A percentile compares a stretch with the other conserved stretches of the same genome.
Evolutionary conservation across 108 stramenopile species (phyloP).

Genomic region (Fragilariopsis cylindrus): DNA sequence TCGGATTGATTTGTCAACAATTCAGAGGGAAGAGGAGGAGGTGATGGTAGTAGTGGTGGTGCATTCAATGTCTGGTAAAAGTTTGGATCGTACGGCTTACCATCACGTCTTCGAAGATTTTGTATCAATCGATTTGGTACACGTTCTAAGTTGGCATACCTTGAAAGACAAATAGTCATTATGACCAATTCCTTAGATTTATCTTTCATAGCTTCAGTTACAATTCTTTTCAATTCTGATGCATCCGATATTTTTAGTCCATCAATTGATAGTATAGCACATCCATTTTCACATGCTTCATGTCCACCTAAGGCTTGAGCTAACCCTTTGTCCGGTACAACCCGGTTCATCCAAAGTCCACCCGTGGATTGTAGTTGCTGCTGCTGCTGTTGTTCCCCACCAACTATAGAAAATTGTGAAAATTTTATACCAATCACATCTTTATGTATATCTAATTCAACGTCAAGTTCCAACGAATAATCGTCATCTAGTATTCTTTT

Average conservation of each 20-base stretch:
- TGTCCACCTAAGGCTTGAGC: slow-evolving; percentile 14
- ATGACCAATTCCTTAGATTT: background rate
- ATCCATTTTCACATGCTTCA: background rate
- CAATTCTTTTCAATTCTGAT: background rate
- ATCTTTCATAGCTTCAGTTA: background rate
- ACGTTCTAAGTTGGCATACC: background rate
- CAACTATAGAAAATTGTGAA: background rate
- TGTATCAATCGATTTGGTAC: background rate
- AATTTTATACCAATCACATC: slow-evolving; percentile 6
- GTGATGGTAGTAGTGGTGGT: too few species aligned
- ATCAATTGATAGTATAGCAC: background rate
- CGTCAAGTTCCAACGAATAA: background rate
- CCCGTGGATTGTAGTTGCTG: background rate
- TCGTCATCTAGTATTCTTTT: background rate
- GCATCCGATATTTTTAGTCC: background rate
- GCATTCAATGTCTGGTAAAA: background rate
- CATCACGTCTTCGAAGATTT: background rate
- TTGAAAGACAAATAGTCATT: slow-evolving; percentile 4
- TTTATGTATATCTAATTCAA: background rate
- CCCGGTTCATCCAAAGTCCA: background rate
- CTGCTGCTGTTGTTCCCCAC: background rate
- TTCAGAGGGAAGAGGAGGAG: too few species aligned
- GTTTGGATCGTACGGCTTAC: background rate
- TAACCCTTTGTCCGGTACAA: background rate
- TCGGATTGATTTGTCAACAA: too few species aligned